Evolutionary conservation across 2,329 filamentous ascomycete genomes (phyloP).

Genomic region (Neofusicoccum ribis): DNA sequence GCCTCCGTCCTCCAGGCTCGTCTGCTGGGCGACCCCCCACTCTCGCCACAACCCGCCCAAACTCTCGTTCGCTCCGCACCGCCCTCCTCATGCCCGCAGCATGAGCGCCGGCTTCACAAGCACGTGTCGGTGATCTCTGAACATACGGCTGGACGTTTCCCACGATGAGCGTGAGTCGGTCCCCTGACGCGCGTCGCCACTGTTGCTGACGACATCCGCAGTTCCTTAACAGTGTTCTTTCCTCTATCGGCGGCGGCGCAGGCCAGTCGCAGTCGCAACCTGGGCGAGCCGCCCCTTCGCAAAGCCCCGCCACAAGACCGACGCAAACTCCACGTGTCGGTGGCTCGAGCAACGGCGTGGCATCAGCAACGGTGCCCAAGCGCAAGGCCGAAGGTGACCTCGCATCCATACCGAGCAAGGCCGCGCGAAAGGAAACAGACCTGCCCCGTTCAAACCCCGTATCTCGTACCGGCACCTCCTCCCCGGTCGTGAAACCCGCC

Average conservation of each 20-base stretch:
- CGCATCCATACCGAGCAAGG: slow-evolving; percentile 32
- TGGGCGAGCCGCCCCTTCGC: slow-evolving; percentile 26
- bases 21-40: neutral
- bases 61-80: neutral
- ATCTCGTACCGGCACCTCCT: slow-evolving; percentile 18
- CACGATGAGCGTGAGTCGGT: slow-evolving; percentile 41
- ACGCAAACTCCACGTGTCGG: slow-evolving; percentile 16
- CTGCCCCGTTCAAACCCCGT: slow-evolving; percentile 19
- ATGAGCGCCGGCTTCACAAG: slow-evolving; percentile 13
- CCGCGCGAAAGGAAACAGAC: slow-evolving; percentile 33
- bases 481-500: slow-evolving; percentile 12
- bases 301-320: slow-evolving; percentile 15
- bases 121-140: slow-evolving; percentile 18
- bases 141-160: slow-evolving; percentile 14
- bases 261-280: slow-evolving; percentile 26
- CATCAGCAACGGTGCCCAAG: slow-evolving; percentile 37
- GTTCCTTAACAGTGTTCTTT: slow-evolving; percentile 39
- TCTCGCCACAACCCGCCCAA: neutral
- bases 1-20: neutral
- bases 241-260: slow-evolving; percentile 33
- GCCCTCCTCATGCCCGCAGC: slow-evolving; percentile 12
- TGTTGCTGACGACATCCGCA: slow-evolving; percentile 13
- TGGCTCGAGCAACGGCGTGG: slow-evolving; percentile 26
- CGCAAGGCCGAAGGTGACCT: slow-evolving; percentile 42
- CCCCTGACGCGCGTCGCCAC: neutral